Evolutionary conservation across 2,329 filamentous ascomycete species (phyloP).

Genomic region (Pseudocercospora musae): DNA sequence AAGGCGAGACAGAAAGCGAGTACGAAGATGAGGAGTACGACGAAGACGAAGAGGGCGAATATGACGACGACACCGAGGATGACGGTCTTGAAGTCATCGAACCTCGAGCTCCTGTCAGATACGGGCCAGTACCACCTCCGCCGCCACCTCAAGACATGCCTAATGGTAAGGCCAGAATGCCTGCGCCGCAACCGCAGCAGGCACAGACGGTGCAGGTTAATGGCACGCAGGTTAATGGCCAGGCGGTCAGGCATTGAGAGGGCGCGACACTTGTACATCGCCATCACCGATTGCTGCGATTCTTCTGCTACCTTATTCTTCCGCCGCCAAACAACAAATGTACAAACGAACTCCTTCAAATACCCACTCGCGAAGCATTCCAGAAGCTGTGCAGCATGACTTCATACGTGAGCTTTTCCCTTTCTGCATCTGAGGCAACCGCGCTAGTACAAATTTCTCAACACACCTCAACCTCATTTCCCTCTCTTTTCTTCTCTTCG

Average conservation of each 20-base stretch:
- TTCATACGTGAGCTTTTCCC: background rate
- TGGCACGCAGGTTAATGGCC: slow-evolving; percentile 13
- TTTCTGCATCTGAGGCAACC: background rate
- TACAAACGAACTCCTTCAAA: slow-evolving; percentile 3
- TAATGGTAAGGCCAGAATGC: slow-evolving; percentile 27
- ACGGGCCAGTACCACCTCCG: slow-evolving; percentile 49
- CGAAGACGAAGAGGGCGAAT: slow-evolving; percentile 61
- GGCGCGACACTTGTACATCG: slow-evolving; percentile 12
- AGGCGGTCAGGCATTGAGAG: slow-evolving; percentile 11
- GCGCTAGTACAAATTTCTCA: background rate
- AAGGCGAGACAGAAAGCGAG: slow-evolving; percentile 59
- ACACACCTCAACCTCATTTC: background rate
- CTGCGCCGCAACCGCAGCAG: slow-evolving; percentile 3
- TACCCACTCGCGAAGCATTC: background rate
- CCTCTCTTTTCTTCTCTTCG: slow-evolving; percentile 4
- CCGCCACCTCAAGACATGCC: slow-evolving; percentile 34
- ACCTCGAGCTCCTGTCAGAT: slow-evolving; percentile 31
- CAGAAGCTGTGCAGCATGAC: background rate
- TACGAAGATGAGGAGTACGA: slow-evolving; percentile 67
- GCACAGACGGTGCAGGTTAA: slow-evolving; percentile 19
- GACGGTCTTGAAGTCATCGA: slow-evolving; percentile 41
- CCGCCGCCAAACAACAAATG: slow-evolving; percentile 2
- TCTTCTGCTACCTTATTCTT: background rate
- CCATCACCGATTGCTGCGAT: slow-evolving; percentile 1
- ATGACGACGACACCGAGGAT: slow-evolving; percentile 62